A percentile compares a stretch with the other conserved stretches of the same genome.
Conservation (phyloP, 1,284 basidiomycete species). For the Trichosporon sp. region DNA sequence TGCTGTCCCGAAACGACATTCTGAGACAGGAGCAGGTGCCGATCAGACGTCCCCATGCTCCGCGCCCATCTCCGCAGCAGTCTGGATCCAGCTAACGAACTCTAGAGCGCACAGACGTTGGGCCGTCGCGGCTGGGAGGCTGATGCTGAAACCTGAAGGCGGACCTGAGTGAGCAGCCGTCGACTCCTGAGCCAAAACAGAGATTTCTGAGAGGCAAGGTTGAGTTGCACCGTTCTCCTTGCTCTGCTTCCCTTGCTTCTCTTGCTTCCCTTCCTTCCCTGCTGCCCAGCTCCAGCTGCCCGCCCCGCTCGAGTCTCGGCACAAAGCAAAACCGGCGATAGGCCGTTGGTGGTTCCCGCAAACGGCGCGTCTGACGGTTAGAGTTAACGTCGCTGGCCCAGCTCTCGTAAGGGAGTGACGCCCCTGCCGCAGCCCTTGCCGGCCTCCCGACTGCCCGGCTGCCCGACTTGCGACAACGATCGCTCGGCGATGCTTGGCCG, state of each 20-base stretch:
- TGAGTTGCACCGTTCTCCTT: neutral
- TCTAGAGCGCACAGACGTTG: too few relatives aligned
- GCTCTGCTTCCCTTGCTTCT: too few relatives aligned
- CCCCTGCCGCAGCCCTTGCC: neutral
- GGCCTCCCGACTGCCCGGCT: neutral
- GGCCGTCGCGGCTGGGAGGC: neutral
- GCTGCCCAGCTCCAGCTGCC: neutral
- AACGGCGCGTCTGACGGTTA: neutral
- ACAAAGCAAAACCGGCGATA: too few relatives aligned
- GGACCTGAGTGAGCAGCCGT: neutral
- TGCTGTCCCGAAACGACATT: neutral
- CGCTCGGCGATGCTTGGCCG: neutral
- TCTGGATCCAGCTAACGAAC: too few relatives aligned
- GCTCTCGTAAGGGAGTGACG: neutral
- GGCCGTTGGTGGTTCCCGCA: neutral
- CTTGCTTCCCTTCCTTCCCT: too few relatives aligned
- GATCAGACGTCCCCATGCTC: neutral
- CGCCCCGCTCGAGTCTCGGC: too few relatives aligned
- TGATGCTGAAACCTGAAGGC: too few relatives aligned
- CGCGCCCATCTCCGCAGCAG: too few relatives aligned
- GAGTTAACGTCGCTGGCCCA: neutral
- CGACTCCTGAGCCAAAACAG: conserved; percentile 1
- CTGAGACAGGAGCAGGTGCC: neutral
- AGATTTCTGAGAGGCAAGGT: neutral
- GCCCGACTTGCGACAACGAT: neutral